Percentiles rank a stretch among this genome's conserved stretches.
Conservation (phyloP, 805 yeast genomes). For the Candida oleophila region DNA sequence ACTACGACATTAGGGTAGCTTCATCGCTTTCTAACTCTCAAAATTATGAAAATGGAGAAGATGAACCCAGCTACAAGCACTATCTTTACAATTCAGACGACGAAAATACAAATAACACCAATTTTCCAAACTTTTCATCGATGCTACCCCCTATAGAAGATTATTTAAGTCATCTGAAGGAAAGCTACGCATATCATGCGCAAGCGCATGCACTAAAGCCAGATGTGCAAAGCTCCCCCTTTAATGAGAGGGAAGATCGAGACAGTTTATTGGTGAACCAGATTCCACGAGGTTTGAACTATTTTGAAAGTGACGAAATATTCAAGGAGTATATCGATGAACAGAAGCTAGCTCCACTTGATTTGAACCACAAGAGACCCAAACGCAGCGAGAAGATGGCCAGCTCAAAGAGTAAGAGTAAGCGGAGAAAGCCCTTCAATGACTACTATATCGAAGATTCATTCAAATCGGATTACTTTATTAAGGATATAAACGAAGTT, state of each 20-base stretch:
- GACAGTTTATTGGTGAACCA: neutral
- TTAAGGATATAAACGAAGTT: neutral
- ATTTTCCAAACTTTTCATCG: neutral
- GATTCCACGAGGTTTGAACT: neutral
- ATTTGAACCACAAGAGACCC: neutral
- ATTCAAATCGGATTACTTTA: neutral
- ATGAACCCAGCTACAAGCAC: neutral
- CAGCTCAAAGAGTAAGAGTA: neutral
- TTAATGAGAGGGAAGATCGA: neutral
- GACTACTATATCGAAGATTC: neutral
- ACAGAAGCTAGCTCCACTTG: neutral
- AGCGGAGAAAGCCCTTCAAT: neutral
- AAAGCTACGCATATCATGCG: neutral
- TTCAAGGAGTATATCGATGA: neutral
- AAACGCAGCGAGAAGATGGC: neutral
- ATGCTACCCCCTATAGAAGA: neutral
- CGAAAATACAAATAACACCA: neutral
- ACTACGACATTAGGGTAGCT: too few species aligned
- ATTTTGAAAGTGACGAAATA: neutral
- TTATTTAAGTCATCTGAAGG: neutral
- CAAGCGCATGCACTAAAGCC: neutral
- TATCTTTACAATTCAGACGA: neutral
- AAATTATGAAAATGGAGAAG: neutral
- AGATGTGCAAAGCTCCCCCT: neutral
- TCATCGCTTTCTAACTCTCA: too few species aligned